phyloP scores from a whole-genome alignment of 352 stramenopile genomes.

The Phytophthora europaea region DNA sequence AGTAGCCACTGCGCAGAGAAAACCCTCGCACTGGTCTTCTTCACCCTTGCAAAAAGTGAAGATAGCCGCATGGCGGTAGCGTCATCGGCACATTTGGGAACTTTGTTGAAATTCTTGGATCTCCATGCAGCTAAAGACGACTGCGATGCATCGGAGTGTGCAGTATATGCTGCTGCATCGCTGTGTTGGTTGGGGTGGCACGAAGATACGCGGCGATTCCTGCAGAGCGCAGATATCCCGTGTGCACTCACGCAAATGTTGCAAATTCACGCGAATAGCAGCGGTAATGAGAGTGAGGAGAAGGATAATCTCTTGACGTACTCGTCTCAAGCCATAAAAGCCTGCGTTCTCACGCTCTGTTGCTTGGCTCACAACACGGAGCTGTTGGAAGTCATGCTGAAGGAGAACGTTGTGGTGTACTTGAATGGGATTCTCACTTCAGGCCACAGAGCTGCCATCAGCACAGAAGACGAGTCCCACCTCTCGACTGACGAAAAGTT shows the following conservation, averaged over 20 bases:
- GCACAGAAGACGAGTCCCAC: slow-evolving; percentile 1
- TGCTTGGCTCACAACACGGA: slow-evolving; percentile 56
- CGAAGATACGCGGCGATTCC: slow-evolving; percentile 47
- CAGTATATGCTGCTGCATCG: slow-evolving; percentile 54
- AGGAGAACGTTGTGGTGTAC: slow-evolving; percentile 46
- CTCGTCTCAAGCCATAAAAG: slow-evolving; percentile 44
- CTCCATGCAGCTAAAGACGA: slow-evolving; percentile 33
- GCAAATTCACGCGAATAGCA: slow-evolving; percentile 19
- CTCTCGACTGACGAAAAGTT: slow-evolving; percentile 43
- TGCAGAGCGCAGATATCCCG: slow-evolving; percentile 49
- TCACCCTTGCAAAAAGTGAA: slow-evolving; percentile 59
- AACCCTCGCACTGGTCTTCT: slow-evolving; percentile 61
- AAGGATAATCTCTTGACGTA: slow-evolving; percentile 21
- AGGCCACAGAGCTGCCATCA: background rate
- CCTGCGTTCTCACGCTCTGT: slow-evolving; percentile 67
- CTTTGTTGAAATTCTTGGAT: slow-evolving; percentile 46
- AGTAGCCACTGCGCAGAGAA: slow-evolving; percentile 26
- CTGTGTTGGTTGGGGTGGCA: slow-evolving; percentile 74
- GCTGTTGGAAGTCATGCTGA: slow-evolving; percentile 62
- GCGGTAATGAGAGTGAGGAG: background rate
- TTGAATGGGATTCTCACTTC: slow-evolving; percentile 49
- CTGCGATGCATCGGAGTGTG: slow-evolving; percentile 41
- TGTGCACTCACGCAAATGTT: slow-evolving; percentile 49
- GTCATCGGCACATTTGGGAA: slow-evolving; percentile 45
- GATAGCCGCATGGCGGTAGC: slow-evolving; percentile 56